A percentile compares a stretch with the other conserved stretches of the same genome.
Conservation (phyloP, 805 yeast genomes). For the Yarrowia bubula region DNA sequence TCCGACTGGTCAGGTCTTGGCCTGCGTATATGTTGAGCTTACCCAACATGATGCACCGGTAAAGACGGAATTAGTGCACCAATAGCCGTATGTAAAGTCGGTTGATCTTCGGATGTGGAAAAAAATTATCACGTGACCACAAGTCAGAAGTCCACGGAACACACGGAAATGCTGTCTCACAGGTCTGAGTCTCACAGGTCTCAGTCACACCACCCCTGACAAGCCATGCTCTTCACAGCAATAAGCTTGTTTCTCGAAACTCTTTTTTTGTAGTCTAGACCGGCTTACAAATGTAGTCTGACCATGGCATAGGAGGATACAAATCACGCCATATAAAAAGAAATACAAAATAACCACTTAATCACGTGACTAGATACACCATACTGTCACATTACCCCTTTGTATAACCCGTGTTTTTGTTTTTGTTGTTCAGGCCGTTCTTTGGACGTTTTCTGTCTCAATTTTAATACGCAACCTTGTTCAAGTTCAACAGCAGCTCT, state of each 20-base stretch:
- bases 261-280: background rate
- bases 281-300: conserved; percentile 12
- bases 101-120: background rate
- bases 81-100: background rate
- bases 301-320: no score
- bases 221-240: no score
- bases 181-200: background rate
- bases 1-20: background rate
- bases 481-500: background rate
- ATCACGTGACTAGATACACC: no score
- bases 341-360: no score
- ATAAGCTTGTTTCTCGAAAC: conserved; percentile 5
- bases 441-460: conserved; percentile 8
- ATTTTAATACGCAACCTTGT: conserved; percentile 6
- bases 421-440: no score
- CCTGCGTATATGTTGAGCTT: no score
- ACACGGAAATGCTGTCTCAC: background rate
- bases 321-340: no score
- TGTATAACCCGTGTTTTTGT: no score
- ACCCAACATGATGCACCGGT: conserved; percentile 15
- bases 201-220: background rate
- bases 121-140: background rate
- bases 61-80: background rate
- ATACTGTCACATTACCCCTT: no score
- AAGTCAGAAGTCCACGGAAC: background rate